phyloP scores from a whole-genome alignment of 2,329 filamentous ascomycete species.

The Sporothrix dimorphospora region DNA sequence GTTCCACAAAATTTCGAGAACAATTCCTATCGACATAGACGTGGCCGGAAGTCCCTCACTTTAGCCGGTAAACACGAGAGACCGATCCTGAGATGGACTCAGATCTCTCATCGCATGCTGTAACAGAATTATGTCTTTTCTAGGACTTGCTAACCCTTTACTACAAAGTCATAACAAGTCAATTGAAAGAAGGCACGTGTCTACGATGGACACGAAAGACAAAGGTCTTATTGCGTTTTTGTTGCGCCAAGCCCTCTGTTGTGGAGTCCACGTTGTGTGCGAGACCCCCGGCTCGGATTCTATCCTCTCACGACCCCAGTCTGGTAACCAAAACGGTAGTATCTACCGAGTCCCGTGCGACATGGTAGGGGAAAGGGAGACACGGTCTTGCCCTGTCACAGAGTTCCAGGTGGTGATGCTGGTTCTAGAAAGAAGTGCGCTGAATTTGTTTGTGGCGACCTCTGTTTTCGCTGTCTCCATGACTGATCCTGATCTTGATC shows the following conservation, averaged over 20 bases:
- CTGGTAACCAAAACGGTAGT: constrained; percentile 16
- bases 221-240: neutral
- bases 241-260: neutral
- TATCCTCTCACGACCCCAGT: neutral
- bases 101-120: too few relatives aligned
- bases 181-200: neutral
- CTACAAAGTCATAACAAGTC: too few relatives aligned
- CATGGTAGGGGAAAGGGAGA: neutral
- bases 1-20: neutral
- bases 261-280: neutral
- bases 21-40: too few relatives aligned
- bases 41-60: too few relatives aligned
- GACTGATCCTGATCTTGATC: neutral
- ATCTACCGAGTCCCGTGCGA: constrained; percentile 25
- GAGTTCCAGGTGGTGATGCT: neutral
- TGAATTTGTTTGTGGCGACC: neutral
- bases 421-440: neutral
- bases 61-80: too few relatives aligned
- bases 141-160: too few relatives aligned
- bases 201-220: neutral
- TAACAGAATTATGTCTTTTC: too few relatives aligned
- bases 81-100: too few relatives aligned
- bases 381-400: constrained; percentile 11
- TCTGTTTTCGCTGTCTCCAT: neutral
- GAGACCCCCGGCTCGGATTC: neutral